These are phyloP conservation scores for Rhodomyrtus tomentosa DNA, from an alignment of 345 rosid species.

Conservation along the genomic window DNA sequence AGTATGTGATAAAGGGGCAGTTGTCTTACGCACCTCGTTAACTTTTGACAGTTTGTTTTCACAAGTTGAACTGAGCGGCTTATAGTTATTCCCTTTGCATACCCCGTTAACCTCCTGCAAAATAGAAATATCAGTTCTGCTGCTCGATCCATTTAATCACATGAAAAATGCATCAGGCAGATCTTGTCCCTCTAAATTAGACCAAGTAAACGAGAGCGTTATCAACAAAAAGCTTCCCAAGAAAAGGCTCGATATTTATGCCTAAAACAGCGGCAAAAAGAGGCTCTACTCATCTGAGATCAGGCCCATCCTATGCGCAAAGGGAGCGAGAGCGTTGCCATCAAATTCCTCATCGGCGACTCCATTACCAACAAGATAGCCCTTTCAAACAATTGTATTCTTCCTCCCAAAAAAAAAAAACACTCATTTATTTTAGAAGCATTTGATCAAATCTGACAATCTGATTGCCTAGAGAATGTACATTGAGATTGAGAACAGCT, in stretches of 20 bases:
- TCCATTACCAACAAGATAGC: slow-evolving; percentile 34
- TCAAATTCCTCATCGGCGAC: slow-evolving; percentile 17
- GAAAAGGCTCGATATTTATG: neutral
- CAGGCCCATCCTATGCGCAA: slow-evolving; percentile 38
- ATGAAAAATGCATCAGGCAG: neutral
- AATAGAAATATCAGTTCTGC: neutral
- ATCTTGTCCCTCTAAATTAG: neutral
- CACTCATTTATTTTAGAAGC: neutral
- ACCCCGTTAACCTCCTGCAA: slow-evolving; percentile 44
- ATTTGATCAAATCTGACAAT: neutral
- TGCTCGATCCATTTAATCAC: neutral
- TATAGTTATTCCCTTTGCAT: slow-evolving; percentile 50
- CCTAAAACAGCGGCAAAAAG: neutral
- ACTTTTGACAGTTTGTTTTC: neutral
- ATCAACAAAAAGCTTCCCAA: neutral
- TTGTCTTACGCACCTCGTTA: neutral
- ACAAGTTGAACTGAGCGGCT: slow-evolving; percentile 28
- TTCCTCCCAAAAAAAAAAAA: too few species aligned
- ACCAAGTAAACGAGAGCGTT: neutral
- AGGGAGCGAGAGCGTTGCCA: slow-evolving; percentile 28
- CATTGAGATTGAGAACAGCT: slow-evolving; percentile 64
- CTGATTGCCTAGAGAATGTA: neutral
- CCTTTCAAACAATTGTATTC: slow-evolving; percentile 10
- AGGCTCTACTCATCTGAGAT: slow-evolving; percentile 15
- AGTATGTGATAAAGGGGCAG: neutral